Base-by-base conservation (phyloP, 164 flowering plant species). In the Hamamelis virginiana region DNA sequence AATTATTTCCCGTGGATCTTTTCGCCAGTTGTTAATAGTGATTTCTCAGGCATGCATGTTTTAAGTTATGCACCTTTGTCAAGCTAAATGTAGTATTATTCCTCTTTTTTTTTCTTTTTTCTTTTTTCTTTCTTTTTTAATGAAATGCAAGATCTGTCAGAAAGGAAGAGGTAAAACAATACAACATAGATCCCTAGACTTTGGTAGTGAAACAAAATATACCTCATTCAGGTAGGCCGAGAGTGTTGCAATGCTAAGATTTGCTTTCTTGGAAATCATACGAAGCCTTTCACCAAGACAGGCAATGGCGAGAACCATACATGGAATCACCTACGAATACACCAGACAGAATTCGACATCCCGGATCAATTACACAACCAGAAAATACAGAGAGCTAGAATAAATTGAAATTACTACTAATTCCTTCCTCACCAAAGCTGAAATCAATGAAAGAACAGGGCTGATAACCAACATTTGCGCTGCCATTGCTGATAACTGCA, bases 161-260 rank as follows among this genome's bases (percentile, higher is more conserved):
- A 8, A 63, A 23, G 47, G 11, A 33, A 18, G 23, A 38, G 8
- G 12, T 9, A 16, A 60, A 15, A 28, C n/a, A 59, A 12, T 33
- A 33, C 41, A 33, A 33, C 41, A 33, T 2, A 33, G 41, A 33
- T 33, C 41, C 41, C 41, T 2, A 33, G 41, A 33, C 26, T n/a
- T 58, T 46, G 19, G 25, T 68, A 23, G 10, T 11, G 19, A 41
- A 19, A 43, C 6, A 6, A 43, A 64, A 16, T 1, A 14, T 76
- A 95, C 99, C 98, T 93, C 99, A 75, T 93, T 93, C 71, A 91
- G 78, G 81, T 96, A 93, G 8, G 93, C 78, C 1, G 99, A 89
- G 62, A 93, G 85, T 62, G 77, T 76, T 52, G 98, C 95, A 65
- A 78, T 74, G 77, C 85, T 87, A 48, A 86, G 72, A 66, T 84